Evolutionary conservation across 257 asterid genomes (phyloP).

Genomic region (Salvia rosmarinus): DNA sequence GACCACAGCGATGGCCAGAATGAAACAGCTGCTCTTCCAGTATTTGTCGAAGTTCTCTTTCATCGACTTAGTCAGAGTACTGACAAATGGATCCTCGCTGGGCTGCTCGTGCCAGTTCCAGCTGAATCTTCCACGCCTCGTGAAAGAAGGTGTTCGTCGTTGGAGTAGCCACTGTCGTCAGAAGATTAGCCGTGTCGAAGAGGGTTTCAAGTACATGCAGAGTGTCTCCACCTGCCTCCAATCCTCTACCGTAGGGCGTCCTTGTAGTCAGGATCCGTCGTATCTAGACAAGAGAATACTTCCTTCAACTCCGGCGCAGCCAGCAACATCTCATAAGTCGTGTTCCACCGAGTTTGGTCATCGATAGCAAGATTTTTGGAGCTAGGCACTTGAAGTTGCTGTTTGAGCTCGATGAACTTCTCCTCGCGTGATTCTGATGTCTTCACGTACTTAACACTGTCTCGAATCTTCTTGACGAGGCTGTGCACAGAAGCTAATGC

Average conservation of each 20-base stretch:
- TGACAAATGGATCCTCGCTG: constrained; percentile 65
- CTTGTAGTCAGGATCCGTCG: constrained; percentile 76
- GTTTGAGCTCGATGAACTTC: constrained; percentile 76
- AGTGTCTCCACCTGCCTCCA: constrained; percentile 81
- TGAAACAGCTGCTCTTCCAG: constrained; percentile 81
- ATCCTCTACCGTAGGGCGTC: constrained; percentile 59
- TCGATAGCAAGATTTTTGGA: constrained; percentile 70
- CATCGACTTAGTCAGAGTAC: constrained; percentile 66
- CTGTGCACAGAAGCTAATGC: constrained; percentile 55
- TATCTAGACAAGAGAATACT: constrained; percentile 83
- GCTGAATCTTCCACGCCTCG: constrained; percentile 94
- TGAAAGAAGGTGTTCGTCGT: constrained; percentile 88
- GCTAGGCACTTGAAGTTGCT: constrained; percentile 91
- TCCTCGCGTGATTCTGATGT: constrained; percentile 85
- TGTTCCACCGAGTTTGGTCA: constrained; percentile 82
- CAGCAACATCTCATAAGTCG: constrained; percentile 85
- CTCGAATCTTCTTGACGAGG: constrained; percentile 73
- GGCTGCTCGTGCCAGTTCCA: constrained; percentile 80
- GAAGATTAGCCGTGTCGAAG: constrained; percentile 75
- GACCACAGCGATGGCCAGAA: constrained; percentile 86
- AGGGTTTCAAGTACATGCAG: constrained; percentile 68
- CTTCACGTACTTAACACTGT: constrained; percentile 86
- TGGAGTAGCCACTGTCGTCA: constrained; percentile 55
- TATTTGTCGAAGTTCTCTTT: constrained; percentile 76
- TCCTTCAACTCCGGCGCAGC: constrained; percentile 84